Percentiles rank a stretch among this genome's conserved stretches.
Conservation (phyloP, 176 grass and related monocot species). For the Olyra latifolia region DNA sequence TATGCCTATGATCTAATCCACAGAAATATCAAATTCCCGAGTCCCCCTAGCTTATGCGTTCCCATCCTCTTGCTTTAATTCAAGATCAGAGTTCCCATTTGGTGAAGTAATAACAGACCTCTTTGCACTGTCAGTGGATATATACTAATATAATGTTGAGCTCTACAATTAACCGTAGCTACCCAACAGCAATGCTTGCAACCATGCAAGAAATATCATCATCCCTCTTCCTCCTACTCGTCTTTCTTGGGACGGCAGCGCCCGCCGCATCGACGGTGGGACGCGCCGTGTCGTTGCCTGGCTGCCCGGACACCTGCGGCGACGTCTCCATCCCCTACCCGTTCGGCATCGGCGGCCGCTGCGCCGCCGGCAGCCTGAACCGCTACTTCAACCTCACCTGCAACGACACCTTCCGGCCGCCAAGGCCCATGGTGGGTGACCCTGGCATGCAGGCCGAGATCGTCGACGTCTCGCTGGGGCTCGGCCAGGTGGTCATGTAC, state of each 20-base stretch:
- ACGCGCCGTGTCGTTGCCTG: background rate
- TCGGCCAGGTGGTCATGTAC: background rate
- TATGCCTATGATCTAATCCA: too few species aligned
- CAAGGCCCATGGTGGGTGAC: background rate
- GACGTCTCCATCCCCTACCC: slow-evolving; percentile 50
- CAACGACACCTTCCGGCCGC: background rate
- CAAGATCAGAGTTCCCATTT: too few species aligned
- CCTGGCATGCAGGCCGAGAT: background rate
- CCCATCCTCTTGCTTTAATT: too few species aligned
- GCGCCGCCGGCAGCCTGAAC: background rate
- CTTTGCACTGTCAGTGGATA: too few species aligned
- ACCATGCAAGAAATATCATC: background rate
- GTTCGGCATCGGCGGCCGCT: slow-evolving; percentile 38
- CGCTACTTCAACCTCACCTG: background rate
- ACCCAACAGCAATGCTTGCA: background rate
- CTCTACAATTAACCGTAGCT: background rate
- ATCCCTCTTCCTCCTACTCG: background rate
- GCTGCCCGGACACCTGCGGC: slow-evolving; percentile 45
- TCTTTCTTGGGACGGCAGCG: background rate
- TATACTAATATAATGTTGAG: too few species aligned
- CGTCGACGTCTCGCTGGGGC: background rate
- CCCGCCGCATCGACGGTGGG: background rate
- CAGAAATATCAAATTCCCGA: too few species aligned
- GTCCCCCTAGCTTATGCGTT: too few species aligned
- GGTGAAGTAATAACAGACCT: too few species aligned